Evolutionary conservation across 768 basidiomycete species (phyloP), one percentile per base, ranked within the genome.

Genomic region (Rhodosporidiobolus sp.): DNA sequence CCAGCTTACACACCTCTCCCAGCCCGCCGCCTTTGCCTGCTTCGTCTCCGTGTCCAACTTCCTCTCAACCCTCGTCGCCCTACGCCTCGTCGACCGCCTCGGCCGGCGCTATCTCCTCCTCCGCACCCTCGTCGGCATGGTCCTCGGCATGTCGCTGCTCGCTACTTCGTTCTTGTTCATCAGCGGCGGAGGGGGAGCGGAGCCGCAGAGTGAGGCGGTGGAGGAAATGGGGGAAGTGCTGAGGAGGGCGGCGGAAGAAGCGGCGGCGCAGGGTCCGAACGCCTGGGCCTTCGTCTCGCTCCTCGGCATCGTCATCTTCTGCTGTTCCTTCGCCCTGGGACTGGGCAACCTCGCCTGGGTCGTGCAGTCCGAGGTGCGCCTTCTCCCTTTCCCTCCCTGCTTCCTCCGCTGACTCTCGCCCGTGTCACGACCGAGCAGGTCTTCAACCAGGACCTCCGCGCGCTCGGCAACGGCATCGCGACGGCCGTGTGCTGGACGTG

Each of bases 271-370:
- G n/a, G 50, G 35, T 8, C 17, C 56, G 35, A 58, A 32, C 26
- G 17, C 55, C 6, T 56, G 55, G 55, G 69, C 76, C 20, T 63
- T 65, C 24, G 22, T 77, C 19, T 49, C 62, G 8, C 38, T 77
- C 28, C 2, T 65, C 3, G 52, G 65, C 1, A 75, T 77, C 68
- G 52, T 60, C 4, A 14, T 48, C 12, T 77, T 75, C 65, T 73
- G 68, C 59, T 61, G 38, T 11, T 48, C 65, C 5, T 77, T 66
- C 52, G 73, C 76, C 0, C 63, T 75, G 20, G 68, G 67, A 1
- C 24, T 77, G 16, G 76, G 76, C 14, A 75, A 74, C 56, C 63
- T 68, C 0, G 74, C 76, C 5, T 77, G 76, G 76, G 63, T 77
- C 28, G 64, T 77, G 0, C 73, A 75, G 54, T 35, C 35, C 49